Base-by-base conservation (phyloP, 2,329 filamentous ascomycete species). In the Cyphellophora attinorum region DNA sequence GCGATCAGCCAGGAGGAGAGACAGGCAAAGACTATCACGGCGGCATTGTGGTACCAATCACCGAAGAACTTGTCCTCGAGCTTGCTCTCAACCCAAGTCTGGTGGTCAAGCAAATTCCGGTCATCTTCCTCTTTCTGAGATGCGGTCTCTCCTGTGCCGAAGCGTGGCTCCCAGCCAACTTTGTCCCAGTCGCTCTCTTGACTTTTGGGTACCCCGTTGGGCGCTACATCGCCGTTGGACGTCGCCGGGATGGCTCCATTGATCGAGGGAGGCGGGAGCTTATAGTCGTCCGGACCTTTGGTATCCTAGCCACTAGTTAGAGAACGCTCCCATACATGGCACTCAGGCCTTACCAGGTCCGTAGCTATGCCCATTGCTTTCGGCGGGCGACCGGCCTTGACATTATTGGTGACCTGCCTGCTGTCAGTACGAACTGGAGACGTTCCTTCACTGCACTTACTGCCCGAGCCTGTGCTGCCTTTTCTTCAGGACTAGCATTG, bases 1-100 rank as follows among this genome's bases (percentile, higher is more conserved):
- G 88, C 89, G 23, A 95, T 70, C 3, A 94, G 70, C 88, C 89
- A 98, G 14, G 89, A 94, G 18, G 76, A 68, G 34, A 98, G 67
- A 55, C 86, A 95, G 33, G 89, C 85, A 54, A 98, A 95, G 46
- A 89, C 70, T 54, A 98, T 95, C 42, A 98, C 66, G n/a, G 70
- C 91, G 3, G 88, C 79, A 58, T 98, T 98, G 60, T 98, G 88
- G 59, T 96, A 98, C 91, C 91, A 98, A 57, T 96, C 86, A 55
- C 91, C 91, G 56, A 83, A 98, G 58, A 93, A 85, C 54, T 84
- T 84, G 55, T 96, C 88, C 27, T 89, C 77, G 21, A 98, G 61
- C 57, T 79, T 80, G 40, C 77, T 73, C 55, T 98, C 93, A 15
- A 96, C 59, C 65, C 80, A 84, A 1, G 86, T 94, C 51, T 86